Evolutionary conservation across 192 early-diverging fungal species (phyloP).

Genomic region (Tieghemiomyces parasiticus): DNA sequence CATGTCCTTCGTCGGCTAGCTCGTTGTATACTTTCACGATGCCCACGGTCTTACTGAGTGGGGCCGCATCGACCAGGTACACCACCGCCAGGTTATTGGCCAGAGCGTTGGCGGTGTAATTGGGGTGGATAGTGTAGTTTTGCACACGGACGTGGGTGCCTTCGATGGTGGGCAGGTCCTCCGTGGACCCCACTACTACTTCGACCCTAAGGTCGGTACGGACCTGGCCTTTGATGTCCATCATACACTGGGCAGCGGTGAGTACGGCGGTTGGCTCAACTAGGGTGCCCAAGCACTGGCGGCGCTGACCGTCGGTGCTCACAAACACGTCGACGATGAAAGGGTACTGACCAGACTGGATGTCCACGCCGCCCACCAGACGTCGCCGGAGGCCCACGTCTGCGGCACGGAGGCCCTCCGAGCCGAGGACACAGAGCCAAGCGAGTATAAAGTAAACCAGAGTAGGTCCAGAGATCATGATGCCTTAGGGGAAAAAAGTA

Average conservation of each 20-base stretch:
- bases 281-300: slow-evolving; percentile 15
- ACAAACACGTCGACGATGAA: slow-evolving; percentile 3
- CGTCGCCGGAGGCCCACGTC: too few species aligned
- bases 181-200: slow-evolving; percentile 5
- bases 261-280: slow-evolving; percentile 17
- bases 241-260: slow-evolving; percentile 22
- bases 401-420: too few species aligned
- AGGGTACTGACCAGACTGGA: not conserved
- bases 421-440: too few species aligned
- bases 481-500: too few species aligned
- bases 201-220: not conserved
- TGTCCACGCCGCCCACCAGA: slow-evolving; percentile 7
- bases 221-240: slow-evolving; percentile 6
- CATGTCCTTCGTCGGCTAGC: too few species aligned
- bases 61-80: not conserved
- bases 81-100: slow-evolving; percentile 7
- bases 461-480: too few species aligned
- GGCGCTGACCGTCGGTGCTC: not conserved
- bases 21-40: slow-evolving; percentile 1
- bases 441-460: too few species aligned
- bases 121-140: slow-evolving; percentile 1
- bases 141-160: not conserved
- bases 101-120: slow-evolving; percentile 10
- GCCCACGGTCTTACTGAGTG: not conserved
- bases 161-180: not conserved